Base-by-base conservation (phyloP, 805 yeast genomes). In the Candida michaelii region DNA sequence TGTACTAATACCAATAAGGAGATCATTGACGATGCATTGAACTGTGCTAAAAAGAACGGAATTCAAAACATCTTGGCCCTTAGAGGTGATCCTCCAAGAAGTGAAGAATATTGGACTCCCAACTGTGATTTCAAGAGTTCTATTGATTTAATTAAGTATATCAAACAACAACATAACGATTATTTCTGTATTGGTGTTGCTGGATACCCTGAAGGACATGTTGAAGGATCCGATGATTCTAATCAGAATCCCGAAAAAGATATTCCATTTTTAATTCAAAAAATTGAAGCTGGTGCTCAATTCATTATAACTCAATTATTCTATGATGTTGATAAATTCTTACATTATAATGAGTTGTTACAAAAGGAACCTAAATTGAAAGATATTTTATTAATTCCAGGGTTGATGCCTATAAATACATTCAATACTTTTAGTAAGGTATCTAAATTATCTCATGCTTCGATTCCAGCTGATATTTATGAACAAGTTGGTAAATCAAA, bases 171-270 rank as follows among this genome's bases (percentile, higher is more conserved):
- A 36, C 73, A 90, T 58, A 93, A 88, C 3, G 86, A 86, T 57
- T 84, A 82, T 53, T 91, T 91, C 65, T 86, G 96, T 58, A 73
- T 91, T 42, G 99, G 99, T 46, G 99, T 91, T 12, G 99, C 99
- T 1, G 97, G 95, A 1, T 91, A 91, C 62, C 97, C 99, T 7
- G 99, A 91, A 60, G 99, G 99, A 14, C 97, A 91, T 64, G 89
- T 88, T 27, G 96, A 90, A 52, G 91, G 95, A 11, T 74, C 89
- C 1, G 87, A 83, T 52, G 73, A 66, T 35, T 63, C 79, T 7
- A 73, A 72, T 27, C 96, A 89, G 60, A 77, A 80, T 53, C 80
- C 83, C 1, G 58, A 60, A 16, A 74, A 74, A 36, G 99, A 91
- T 62, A 56, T 91, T 36, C 91, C 93, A 5, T 89, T 63, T 57